A percentile compares a stretch with the other conserved stretches of the same genome.
phyloP scores from a whole-genome alignment of 306 rosid species.

The Quercus gilva region DNA sequence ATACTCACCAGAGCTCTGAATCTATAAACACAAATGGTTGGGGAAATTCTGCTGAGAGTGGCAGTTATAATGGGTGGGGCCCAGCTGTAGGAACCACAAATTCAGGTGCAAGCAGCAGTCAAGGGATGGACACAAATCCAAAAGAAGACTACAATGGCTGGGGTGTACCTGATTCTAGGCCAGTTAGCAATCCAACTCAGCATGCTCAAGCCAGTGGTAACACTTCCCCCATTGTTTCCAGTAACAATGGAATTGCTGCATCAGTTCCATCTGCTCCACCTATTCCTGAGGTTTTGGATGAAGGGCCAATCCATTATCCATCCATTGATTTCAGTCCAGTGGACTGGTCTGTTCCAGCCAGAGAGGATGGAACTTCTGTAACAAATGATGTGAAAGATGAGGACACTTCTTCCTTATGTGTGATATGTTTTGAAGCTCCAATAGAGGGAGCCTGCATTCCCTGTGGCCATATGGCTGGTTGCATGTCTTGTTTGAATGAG shows the following conservation, averaged over 20 bases:
- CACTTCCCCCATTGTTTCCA: not conserved
- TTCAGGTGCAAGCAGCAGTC: conserved; percentile 1
- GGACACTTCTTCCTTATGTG: conserved; percentile 14
- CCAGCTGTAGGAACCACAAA: not conserved
- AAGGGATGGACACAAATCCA: conserved; percentile 19
- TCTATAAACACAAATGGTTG: conserved; percentile 15
- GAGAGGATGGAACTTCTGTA: conserved; percentile 2
- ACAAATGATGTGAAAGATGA: not conserved
- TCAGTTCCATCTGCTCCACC: conserved; percentile 31
- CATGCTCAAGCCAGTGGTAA: not conserved
- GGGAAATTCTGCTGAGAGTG: conserved; percentile 22
- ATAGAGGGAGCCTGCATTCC: conserved; percentile 22
- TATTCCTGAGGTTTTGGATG: conserved; percentile 10
- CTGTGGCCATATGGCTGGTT: conserved; percentile 33
- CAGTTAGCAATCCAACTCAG: not conserved
- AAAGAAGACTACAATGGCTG: conserved; percentile 13
- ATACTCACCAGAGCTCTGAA: conserved; percentile 7
- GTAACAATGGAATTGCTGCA: not conserved
- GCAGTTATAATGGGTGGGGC: conserved; percentile 4
- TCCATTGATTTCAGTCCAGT: conserved; percentile 3
- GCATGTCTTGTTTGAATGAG: conserved; percentile 24
- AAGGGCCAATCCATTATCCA: conserved; percentile 23
- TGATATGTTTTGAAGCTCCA: conserved; percentile 22
- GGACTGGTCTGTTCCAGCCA: not conserved
- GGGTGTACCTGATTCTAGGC: not conserved